These are phyloP conservation scores for Radiomyces spectabilis DNA, from an alignment of 192 early-diverging fungal genomes.

Conservation along the genomic window DNA sequence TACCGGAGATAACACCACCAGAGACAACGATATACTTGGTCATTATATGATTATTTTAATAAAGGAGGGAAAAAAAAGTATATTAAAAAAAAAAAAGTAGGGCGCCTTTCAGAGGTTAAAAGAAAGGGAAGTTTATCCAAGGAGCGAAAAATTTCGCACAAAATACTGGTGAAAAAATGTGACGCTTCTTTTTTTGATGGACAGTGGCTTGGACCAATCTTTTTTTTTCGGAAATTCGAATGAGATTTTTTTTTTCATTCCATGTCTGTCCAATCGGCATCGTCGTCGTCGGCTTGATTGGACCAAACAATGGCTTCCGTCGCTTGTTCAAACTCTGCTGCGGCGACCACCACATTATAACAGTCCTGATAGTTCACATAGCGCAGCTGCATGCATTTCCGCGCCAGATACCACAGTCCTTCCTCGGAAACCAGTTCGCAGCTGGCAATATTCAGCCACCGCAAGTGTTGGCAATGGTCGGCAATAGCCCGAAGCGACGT, in stretches of 20 bases:
- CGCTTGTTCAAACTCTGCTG: neutral
- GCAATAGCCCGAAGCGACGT: neutral
- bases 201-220: too few relatives aligned
- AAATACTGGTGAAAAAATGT: too few relatives aligned
- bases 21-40: constrained; percentile 96
- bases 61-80: neutral
- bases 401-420: constrained; percentile 43
- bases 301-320: too few relatives aligned
- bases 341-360: constrained; percentile 16
- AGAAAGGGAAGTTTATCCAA: neutral
- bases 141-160: too few relatives aligned
- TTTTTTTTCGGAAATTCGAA: too few relatives aligned
- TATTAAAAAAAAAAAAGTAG: neutral
- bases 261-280: too few relatives aligned
- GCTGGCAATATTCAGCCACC: constrained; percentile 60
- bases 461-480: constrained; percentile 10
- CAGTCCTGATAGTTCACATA: constrained; percentile 22
- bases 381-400: constrained; percentile 47
- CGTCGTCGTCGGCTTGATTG: too few relatives aligned
- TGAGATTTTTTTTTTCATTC: too few relatives aligned
- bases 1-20: constrained; percentile 98
- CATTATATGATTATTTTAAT: constrained; percentile 19
- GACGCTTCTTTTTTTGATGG: too few relatives aligned
- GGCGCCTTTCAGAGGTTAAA: too few relatives aligned
- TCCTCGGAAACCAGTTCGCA: constrained; percentile 34